Evolutionary conservation across 1,139 yeast genomes (phyloP), one percentile per base, ranked within the genome.

Genomic region (Tardiomyces blankii): DNA sequence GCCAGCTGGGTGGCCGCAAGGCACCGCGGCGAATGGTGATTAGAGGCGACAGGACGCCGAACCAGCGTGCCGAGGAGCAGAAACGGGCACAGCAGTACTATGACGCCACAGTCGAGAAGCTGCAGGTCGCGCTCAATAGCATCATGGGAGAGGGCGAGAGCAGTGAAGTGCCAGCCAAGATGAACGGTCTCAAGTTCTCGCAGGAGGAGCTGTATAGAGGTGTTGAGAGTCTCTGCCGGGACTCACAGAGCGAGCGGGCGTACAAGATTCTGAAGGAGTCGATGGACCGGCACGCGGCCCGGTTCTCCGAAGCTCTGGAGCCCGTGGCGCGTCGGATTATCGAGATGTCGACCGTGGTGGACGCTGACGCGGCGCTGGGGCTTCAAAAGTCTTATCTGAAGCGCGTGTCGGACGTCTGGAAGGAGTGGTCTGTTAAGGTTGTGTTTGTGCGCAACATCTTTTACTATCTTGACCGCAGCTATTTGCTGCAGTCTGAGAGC

Each of bases 181-280:
- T 46, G 47, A 13, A 45, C 44, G 5, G 46, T 44, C 7, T 48
- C n/a, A 12, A 30, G 35, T 30, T 48, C 23, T 54, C 62, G 8
- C 53, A 56, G 21, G 65, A 66, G 42, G 59, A 59, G 40, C 55
- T 68, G 11, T 68, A 67, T 51, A 57, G 62, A 38, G 60, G 59
- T 18, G 71, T 66, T 13, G 71, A 67, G 55, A 60, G 61, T 44
- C 53, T 68, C 1, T 65, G 68, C 41, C 55, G 68, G 11, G 64
- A 61, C 42, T 62, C 35, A 53, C 40, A 55, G 54, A 40, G 62
- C 60, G 8, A 49, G 57, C 2, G 45, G 42, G n/a, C 47, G 8
- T 56, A 47, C 43, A 40, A 41, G 12, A 51, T 52, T 28, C 42
- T 58, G 44, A 43, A 46, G 25, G 32, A 27, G 4, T 52, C 54